Base-by-base conservation (phyloP, 2,329 filamentous ascomycete genomes). In the Aureobasidium sp. region DNA sequence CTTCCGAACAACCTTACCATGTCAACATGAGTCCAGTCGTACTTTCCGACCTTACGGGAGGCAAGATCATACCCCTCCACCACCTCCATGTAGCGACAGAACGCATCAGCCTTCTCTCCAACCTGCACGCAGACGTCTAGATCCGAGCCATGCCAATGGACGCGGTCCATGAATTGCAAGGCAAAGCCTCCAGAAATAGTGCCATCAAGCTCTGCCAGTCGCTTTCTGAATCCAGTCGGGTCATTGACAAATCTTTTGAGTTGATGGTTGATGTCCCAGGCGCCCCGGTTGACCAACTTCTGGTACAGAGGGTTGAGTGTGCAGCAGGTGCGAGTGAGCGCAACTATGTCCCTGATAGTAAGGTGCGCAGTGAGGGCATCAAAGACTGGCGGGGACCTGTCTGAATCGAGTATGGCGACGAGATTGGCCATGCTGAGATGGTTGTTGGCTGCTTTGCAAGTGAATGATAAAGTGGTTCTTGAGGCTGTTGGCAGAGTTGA, bases 141-240 rank as follows among this genome's bases (percentile, higher is more conserved):
- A 42, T 62, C 60, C 20, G 51, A 55, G 20, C 37, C 60, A 1
- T 53, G 12, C 60, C 60, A 62, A 1, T 9, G 9, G 29, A 47
- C 51, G 3, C 51, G 41, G 17, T 51, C 50, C 50, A 62, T 32
- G 12, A 62, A 62, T 9, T 55, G 50, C 32, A 62, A 34, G 32
- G 60, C 60, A 34, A 62, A 56, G 17, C 60, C 42, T 29, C 60
- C 60, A 7, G 60, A 62, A 23, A 62, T 62, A 15, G 56, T 47
- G 8, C 50, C 60, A 29, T 56, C 60, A 5, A 56, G n/a, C 23
- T 62, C 60, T 2, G 39, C 26, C 20, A 62, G 12, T 42, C 42
- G 29, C 26, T 56, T 37, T 27, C 60, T 48, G 23, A 62, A 56
- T 8, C 50, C 51, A 13, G 7, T 32, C 5, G 60, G 41, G 26